Conservation (phyloP, 352 stramenopile genomes). For the Phytophthora boehmeriae region DNA sequence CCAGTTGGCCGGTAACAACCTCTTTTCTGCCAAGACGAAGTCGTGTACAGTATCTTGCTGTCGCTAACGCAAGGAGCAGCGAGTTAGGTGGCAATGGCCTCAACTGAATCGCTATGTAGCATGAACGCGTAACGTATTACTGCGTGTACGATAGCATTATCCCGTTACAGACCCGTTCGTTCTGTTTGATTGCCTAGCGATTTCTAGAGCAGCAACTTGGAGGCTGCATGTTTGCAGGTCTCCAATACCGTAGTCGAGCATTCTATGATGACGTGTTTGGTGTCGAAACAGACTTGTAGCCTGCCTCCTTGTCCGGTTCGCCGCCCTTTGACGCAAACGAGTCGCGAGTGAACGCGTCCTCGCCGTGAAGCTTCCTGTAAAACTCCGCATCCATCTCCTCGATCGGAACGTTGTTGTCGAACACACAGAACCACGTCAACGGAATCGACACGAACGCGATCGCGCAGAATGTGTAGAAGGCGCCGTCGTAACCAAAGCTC, state of each 20-base stretch:
- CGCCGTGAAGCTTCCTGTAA: slow-evolving; percentile 33
- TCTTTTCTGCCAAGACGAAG: no score
- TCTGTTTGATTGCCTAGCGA: no score
- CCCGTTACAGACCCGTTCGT: no score
- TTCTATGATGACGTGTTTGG: neutral
- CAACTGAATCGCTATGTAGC: no score
- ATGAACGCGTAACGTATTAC: no score
- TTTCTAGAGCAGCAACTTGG: no score
- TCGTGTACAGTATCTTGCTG: no score
- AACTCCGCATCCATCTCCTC: slow-evolving; percentile 56
- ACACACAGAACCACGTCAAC: slow-evolving; percentile 57
- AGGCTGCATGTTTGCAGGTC: no score
- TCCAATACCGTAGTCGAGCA: neutral
- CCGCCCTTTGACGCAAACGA: slow-evolving; percentile 21
- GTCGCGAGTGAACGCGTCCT: slow-evolving; percentile 19
- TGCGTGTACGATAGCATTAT: slow-evolving; percentile 56
- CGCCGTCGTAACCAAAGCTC: slow-evolving; percentile 14
- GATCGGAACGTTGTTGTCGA: slow-evolving; percentile 47
- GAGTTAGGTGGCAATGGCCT: no score
- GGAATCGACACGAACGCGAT: slow-evolving; percentile 62
- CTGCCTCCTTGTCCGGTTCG: slow-evolving; percentile 10
- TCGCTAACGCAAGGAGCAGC: no score
- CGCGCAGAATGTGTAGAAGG: slow-evolving; percentile 39
- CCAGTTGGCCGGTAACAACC: no score
- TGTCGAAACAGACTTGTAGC: slow-evolving; percentile 7